Evolutionary conservation across 768 basidiomycete species (phyloP).

Genomic region (Hericium alpestre): DNA sequence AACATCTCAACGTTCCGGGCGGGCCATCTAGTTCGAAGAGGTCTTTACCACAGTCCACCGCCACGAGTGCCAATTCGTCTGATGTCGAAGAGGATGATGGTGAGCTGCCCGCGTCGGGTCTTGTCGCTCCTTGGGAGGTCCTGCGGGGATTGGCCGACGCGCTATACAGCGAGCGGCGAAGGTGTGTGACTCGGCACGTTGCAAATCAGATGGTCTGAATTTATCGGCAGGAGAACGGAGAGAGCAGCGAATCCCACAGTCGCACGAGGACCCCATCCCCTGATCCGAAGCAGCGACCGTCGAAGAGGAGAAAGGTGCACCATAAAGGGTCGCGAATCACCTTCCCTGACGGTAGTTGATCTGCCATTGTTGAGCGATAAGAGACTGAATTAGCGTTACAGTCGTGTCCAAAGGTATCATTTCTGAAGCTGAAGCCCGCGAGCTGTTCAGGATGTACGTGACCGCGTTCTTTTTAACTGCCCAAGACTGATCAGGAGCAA

Average conservation of each 20-base stretch:
- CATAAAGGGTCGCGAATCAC: conserved; percentile 51
- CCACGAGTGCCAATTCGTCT: conserved; percentile 72
- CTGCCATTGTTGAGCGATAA: neutral
- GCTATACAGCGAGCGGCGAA: conserved; percentile 71
- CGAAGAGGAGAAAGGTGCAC: conserved; percentile 61
- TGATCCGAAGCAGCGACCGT: conserved; percentile 53
- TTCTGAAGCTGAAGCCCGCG: conserved; percentile 71
- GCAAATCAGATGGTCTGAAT: neutral
- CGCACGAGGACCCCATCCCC: conserved; percentile 65
- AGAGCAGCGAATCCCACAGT: conserved; percentile 66
- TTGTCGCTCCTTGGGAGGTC: conserved; percentile 83
- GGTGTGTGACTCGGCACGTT: conserved; percentile 27
- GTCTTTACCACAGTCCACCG: conserved; percentile 50
- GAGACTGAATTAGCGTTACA: conserved; percentile 19
- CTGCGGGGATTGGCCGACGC: conserved; percentile 68
- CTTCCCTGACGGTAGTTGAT: conserved; percentile 62
- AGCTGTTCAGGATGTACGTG: conserved; percentile 74
- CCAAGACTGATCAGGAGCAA: too few relatives aligned
- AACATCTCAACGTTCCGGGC: conserved; percentile 13
- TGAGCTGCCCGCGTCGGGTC: conserved; percentile 69
- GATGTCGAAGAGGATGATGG: conserved; percentile 81
- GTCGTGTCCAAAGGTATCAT: conserved; percentile 82
- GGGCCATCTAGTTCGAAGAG: conserved; percentile 41
- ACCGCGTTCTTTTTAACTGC: too few relatives aligned
- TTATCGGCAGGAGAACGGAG: conserved; percentile 58